Conservation (phyloP, 495 filamentous ascomycete genomes). For the Aspergillus indologenus region DNA sequence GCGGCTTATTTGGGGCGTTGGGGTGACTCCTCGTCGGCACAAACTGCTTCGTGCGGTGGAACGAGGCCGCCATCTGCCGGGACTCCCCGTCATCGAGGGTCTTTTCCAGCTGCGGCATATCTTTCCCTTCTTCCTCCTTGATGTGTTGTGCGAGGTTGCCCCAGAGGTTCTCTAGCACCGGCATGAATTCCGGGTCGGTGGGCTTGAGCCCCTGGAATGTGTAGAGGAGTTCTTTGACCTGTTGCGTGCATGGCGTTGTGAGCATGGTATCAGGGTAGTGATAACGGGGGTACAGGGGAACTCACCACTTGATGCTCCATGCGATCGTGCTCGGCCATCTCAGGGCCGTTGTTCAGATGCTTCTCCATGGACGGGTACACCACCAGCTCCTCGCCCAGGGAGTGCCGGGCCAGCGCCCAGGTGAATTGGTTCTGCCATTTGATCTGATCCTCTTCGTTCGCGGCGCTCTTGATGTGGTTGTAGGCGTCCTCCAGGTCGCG, state of each 20-base stretch:
- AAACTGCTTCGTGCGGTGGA: constrained; percentile 61
- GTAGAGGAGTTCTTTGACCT: constrained; percentile 64
- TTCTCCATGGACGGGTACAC: constrained; percentile 68
- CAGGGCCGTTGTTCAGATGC: constrained; percentile 45
- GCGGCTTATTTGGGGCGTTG: constrained; percentile 35
- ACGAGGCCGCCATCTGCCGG: constrained; percentile 47
- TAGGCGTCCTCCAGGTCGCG: constrained; percentile 57
- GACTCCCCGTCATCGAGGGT: constrained; percentile 36
- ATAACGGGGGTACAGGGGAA: not conserved
- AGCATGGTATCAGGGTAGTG: not conserved
- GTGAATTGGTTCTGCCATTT: constrained; percentile 66
- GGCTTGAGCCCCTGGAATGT: not conserved
- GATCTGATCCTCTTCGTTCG: constrained; percentile 43
- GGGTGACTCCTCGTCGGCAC: constrained; percentile 58
- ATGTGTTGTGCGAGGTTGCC: constrained; percentile 53
- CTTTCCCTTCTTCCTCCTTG: constrained; percentile 55
- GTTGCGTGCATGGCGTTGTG: not conserved
- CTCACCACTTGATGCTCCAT: constrained; percentile 47
- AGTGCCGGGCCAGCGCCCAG: constrained; percentile 68
- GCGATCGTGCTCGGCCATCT: constrained; percentile 58
- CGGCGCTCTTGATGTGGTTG: constrained; percentile 51
- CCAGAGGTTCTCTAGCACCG: constrained; percentile 53
- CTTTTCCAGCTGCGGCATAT: constrained; percentile 48
- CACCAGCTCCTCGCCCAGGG: constrained; percentile 65
- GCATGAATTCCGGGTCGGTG: constrained; percentile 44